These are phyloP conservation scores for Magnaporthiopsis rhizophila DNA, from an alignment of 2,329 filamentous ascomycete genomes.

Conservation along the genomic window DNA sequence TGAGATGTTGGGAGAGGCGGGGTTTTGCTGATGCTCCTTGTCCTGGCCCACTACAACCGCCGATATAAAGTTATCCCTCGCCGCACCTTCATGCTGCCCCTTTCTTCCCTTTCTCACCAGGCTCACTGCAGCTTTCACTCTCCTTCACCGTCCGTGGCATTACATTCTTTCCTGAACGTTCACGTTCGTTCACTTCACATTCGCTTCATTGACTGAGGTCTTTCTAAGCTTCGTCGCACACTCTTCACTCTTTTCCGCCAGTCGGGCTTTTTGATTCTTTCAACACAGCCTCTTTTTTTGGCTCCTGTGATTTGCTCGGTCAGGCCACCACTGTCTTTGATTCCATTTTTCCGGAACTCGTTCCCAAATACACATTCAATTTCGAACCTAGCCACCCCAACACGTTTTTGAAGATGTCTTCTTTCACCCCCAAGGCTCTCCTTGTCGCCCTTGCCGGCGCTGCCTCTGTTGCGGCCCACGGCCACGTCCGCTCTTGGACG, in stretches of 20 bases:
- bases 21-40: too few relatives aligned
- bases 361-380: neutral
- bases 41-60: neutral
- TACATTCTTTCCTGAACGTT: neutral
- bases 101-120: neutral
- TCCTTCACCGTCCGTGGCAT: neutral
- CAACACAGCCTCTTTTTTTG: neutral
- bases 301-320: neutral
- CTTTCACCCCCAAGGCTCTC: slow-evolving; percentile 6
- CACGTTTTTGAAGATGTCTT: slow-evolving; percentile 2
- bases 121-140: neutral
- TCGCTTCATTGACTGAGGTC: slow-evolving; percentile 9
- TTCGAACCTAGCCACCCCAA: neutral
- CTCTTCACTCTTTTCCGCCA: neutral
- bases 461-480: slow-evolving; percentile 6
- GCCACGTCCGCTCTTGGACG: neutral
- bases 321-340: neutral
- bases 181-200: neutral
- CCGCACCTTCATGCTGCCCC: neutral
- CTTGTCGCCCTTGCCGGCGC: slow-evolving; percentile 18
- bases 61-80: neutral
- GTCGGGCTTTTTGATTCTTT: neutral
- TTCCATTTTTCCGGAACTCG: neutral
- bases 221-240: neutral
- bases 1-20: too few relatives aligned